These are phyloP conservation scores for Cylindrodendrum hubeiense DNA, from an alignment of 2,329 filamentous ascomycete species.

Conservation along the genomic window DNA sequence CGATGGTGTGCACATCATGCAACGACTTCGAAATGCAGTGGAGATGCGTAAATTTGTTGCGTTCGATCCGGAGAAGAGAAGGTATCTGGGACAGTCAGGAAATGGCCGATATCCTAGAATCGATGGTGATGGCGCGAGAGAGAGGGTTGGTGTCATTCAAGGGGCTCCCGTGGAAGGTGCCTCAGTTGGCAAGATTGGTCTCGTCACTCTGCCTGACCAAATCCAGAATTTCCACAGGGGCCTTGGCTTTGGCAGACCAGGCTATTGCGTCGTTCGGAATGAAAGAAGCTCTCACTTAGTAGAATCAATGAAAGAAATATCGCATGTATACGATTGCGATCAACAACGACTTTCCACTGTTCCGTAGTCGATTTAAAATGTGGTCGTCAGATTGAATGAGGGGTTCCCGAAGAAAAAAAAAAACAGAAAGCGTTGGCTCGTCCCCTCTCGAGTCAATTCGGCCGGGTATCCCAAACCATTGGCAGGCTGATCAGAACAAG, in stretches of 20 bases:
- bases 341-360: background rate
- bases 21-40: slow-evolving; percentile 18
- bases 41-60: slow-evolving; percentile 25
- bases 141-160: slow-evolving; percentile 12
- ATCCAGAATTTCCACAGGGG: slow-evolving; percentile 7
- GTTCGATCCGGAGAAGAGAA: slow-evolving; percentile 29
- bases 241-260: slow-evolving; percentile 15
- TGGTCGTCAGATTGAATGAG: too few species aligned
- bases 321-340: background rate
- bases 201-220: slow-evolving; percentile 4
- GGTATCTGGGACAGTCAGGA: slow-evolving; percentile 42
- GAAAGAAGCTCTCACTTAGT: background rate
- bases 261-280: slow-evolving; percentile 12
- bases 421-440: too few species aligned
- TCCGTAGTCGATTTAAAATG: too few species aligned
- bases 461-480: too few species aligned
- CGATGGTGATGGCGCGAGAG: slow-evolving; percentile 26
- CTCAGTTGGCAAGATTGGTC: slow-evolving; percentile 16
- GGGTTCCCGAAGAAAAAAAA: too few species aligned
- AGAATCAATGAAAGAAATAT: background rate
- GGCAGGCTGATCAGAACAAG: too few species aligned
- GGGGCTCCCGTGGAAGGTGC: slow-evolving; percentile 20
- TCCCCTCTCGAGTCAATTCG: too few species aligned
- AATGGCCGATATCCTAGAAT: slow-evolving; percentile 29
- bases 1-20: slow-evolving; percentile 28